Evolutionary conservation across 140 eudicot genomes (phyloP), one percentile per base, ranked within the genome.

Genomic region (Ambrosia hybrid): DNA sequence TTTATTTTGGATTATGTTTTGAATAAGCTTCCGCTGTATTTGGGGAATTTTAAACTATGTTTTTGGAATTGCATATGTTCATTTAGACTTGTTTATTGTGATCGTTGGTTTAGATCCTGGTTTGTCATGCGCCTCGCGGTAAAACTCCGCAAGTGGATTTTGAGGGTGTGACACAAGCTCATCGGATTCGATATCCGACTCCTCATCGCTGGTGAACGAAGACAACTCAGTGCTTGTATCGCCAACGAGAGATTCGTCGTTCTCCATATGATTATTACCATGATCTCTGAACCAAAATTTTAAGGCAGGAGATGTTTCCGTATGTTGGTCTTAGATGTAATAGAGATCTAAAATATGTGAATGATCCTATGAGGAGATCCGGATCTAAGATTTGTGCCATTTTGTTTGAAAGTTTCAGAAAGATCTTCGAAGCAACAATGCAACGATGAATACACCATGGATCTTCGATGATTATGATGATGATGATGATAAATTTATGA

Each of bases 211-310:
- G n/a, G 87, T 76, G 46, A 87, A 26, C n/a, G 87, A 87, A 0
- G 87, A 83, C 57, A 76, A 76, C 26, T 87, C 87, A 4, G 79
- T 76, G 37, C 73, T 74, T 36, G 79, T 71, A 56, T 70, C 76
- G 33, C 75, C 87, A 39, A 79, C 74, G 14, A 82, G 72, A 2
- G 75, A 75, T 51, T 76, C 88, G 17, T 76, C 77, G 17, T 71
- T 73, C 4, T 53, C 91, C 86, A 83, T 78, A 51, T 81, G 34
- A 30, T 2, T 81, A 60, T 73, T 59, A 55, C 67, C 73, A 73
- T 86, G 88, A 68, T 89, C 91, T 79, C 87, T 84, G 79, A 87
- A 87, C 13, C 93, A 81, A 65, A 85, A 90, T 63, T 87, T 87
- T 6, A 86, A 46, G 9, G 83, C 65, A 3, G 48, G 48, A 57